Conservation (phyloP, 768 basidiomycete species). For the Rossbeevera mucosa region DNA sequence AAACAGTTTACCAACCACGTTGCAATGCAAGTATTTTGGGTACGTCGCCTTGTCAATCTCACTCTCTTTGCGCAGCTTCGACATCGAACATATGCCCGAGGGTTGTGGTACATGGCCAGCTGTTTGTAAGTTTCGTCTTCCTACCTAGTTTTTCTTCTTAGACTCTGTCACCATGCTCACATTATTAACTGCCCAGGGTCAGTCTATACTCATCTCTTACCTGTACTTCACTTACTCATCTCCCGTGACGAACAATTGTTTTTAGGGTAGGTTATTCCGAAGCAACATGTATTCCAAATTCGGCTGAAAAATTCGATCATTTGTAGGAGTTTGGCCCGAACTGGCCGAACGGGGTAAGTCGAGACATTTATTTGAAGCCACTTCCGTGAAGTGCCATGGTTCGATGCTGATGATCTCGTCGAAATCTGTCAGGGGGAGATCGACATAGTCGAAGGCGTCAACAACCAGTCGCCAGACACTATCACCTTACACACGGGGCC, state of each 20-base stretch:
- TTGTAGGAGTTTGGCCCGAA: slow-evolving; percentile 25
- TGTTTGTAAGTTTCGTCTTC: slow-evolving; percentile 23
- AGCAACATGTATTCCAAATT: background rate
- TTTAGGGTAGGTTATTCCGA: slow-evolving; percentile 17
- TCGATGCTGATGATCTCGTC: background rate
- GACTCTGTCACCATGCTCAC: background rate
- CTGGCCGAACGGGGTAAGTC: slow-evolving; percentile 24
- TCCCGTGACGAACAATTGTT: background rate
- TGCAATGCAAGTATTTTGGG: slow-evolving; percentile 17
- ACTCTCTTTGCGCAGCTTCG: slow-evolving; percentile 22
- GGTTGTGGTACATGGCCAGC: slow-evolving; percentile 40
- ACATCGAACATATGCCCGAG: slow-evolving; percentile 36
- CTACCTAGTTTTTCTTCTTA: background rate
- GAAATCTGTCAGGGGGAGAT: slow-evolving; percentile 25
- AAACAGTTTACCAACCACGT: slow-evolving; percentile 33
- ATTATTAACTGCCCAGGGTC: slow-evolving; percentile 9
- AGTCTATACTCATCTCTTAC: background rate
- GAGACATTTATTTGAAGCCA: background rate
- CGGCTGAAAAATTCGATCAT: background rate
- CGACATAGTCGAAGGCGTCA: slow-evolving; percentile 35
- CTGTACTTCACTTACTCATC: background rate
- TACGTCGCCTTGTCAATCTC: background rate
- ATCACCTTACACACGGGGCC: slow-evolving; percentile 29
- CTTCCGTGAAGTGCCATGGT: background rate
- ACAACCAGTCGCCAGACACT: slow-evolving; percentile 24